Base-by-base conservation (phyloP, 2,329 filamentous ascomycete genomes). In the Neonectria punicea region DNA sequence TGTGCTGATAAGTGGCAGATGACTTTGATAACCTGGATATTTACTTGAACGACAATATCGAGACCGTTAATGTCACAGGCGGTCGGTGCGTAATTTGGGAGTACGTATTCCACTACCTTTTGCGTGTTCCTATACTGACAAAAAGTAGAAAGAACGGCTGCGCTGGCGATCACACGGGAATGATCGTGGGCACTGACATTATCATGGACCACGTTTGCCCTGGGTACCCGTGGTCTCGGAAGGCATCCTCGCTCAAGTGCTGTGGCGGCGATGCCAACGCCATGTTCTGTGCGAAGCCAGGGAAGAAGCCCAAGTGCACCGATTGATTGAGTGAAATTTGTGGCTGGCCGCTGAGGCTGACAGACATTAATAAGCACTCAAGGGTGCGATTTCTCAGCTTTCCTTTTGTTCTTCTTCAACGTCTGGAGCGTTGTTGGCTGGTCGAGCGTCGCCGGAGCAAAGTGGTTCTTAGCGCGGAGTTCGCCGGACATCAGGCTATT, bases 31-130 rank as follows among this genome's bases (percentile, higher is more conserved):
- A 61, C 16, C n/a, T 70, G 9, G 43, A 63, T 30, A 14, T 16
- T 8, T 63, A 57, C 20, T 25, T 65, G n/a, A 64, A 70, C 39
- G 61, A 67, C 39, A 68, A 70, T 6, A 2, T 68, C 32, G 59
- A 66, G 46, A 41, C 53, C 1, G 25, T 70, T 20, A 50, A 41
- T 7, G 55, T 57, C 5, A 49, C 14, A 1, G 43, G 53, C 14
- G 68, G 68, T 13, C 61, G 66, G 16, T 70, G 68, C 34, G 58
- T 70, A 10, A 65, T 70, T 22, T 70, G 63, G 61, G 60, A 63
- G 68, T 68, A 58, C 9, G 65, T 20, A 25, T 25, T 25, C 25
- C 2, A 11, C 8, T 34, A 16, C 14, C 39, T 20, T 3, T 5
- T 7, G 5, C 36, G 7, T 8, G 6, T 39, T 39, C 6, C 5